phyloP scores from a whole-genome alignment of 805 yeast species.

The Kuraishia molischiana region DNA sequence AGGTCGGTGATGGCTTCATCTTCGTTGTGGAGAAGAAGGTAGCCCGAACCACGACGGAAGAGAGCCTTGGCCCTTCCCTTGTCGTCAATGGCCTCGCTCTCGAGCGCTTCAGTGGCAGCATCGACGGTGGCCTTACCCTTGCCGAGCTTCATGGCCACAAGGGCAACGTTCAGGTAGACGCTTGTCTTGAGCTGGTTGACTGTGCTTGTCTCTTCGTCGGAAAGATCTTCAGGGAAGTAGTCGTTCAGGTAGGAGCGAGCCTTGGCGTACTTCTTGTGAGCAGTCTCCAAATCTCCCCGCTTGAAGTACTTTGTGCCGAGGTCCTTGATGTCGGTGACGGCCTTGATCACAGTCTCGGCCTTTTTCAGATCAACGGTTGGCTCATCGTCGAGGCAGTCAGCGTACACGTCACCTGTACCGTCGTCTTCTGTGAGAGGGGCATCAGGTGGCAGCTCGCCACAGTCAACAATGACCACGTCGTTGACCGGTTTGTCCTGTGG shows the following conservation, averaged over 20 bases:
- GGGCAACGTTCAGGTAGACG: slow-evolving; percentile 60
- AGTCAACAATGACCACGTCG: slow-evolving; percentile 64
- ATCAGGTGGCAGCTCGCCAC: slow-evolving; percentile 68
- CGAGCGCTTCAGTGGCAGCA: slow-evolving; percentile 60
- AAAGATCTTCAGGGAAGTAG: slow-evolving; percentile 62
- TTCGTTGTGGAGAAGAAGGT: slow-evolving; percentile 50
- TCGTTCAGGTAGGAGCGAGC: slow-evolving; percentile 61
- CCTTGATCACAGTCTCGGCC: slow-evolving; percentile 59
- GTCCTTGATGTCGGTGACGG: slow-evolving; percentile 56
- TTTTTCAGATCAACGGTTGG: slow-evolving; percentile 46
- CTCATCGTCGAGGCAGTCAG: slow-evolving; percentile 69
- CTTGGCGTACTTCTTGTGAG: slow-evolving; percentile 64
- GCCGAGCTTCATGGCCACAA: slow-evolving; percentile 58
- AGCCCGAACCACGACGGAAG: slow-evolving; percentile 79
- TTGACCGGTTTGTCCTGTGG: slow-evolving; percentile 60
- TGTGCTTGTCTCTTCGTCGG: slow-evolving; percentile 40
- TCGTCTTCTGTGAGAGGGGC: slow-evolving; percentile 45
- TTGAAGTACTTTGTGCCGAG: slow-evolving; percentile 75
- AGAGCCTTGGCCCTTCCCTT: slow-evolving; percentile 75
- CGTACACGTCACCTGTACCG: slow-evolving; percentile 80
- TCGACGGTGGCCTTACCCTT: slow-evolving; percentile 43
- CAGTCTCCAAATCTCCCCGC: slow-evolving; percentile 42
- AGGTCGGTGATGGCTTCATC: slow-evolving; percentile 62
- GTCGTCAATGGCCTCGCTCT: slow-evolving; percentile 46
- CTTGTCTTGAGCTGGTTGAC: slow-evolving; percentile 51